Evolutionary conservation across 2,329 filamentous ascomycete species (phyloP).

Genomic region (Conoideocrella luteorostrata): DNA sequence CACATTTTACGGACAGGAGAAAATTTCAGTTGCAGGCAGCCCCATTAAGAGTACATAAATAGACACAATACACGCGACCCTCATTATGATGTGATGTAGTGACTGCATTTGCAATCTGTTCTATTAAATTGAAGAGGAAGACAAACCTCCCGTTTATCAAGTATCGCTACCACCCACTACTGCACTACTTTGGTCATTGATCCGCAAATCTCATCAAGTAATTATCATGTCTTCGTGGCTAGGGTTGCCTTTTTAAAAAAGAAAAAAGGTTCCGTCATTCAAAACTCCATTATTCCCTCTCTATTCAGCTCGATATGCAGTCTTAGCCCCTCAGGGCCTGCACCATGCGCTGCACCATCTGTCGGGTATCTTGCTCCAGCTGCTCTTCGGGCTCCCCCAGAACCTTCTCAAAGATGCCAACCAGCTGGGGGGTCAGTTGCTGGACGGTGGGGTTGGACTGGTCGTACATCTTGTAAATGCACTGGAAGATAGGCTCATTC

Average conservation of each 20-base stretch:
- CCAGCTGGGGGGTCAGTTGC: conserved; percentile 61
- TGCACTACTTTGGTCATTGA: conserved; percentile 4
- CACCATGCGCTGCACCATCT: conserved; percentile 59
- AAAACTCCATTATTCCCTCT: too few relatives aligned
- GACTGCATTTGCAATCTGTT: too few relatives aligned
- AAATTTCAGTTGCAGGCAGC: too few relatives aligned
- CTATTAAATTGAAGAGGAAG: too few relatives aligned
- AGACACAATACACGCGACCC: too few relatives aligned
- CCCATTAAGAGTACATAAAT: too few relatives aligned
- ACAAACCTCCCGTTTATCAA: background rate
- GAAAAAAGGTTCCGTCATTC: background rate
- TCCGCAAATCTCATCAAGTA: conserved; percentile 7
- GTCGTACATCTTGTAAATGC: conserved; percentile 80
- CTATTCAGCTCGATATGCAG: background rate
- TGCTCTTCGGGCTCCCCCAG: conserved; percentile 67
- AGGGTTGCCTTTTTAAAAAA: background rate
- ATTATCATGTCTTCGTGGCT: conserved; percentile 8
- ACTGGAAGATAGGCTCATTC: conserved; percentile 88
- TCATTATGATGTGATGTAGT: too few relatives aligned
- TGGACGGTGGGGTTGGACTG: conserved; percentile 62
- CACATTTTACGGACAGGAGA: too few relatives aligned
- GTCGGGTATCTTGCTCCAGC: conserved; percentile 64
- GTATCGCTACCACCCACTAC: conserved; percentile 3
- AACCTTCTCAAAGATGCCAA: conserved; percentile 67
- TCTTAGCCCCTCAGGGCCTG: conserved; percentile 27